Base-by-base conservation (phyloP, 805 yeast species). In the Ogataea salicorniae region DNA sequence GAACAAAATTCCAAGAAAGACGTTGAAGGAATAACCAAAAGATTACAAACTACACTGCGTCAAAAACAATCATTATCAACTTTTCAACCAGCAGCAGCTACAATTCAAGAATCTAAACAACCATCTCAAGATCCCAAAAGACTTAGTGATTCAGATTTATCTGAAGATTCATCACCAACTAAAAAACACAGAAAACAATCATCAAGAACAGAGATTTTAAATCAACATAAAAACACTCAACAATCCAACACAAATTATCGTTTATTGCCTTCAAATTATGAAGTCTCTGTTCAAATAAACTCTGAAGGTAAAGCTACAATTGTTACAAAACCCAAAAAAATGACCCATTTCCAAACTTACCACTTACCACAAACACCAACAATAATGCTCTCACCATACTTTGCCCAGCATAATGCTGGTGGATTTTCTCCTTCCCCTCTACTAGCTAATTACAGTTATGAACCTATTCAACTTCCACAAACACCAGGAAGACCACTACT, bases 261-360 rank as follows among this genome's bases (percentile, higher is more conserved):
- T 23, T 41, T 55, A n/a, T 46, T 58, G 8, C 56, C 60, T 4
- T 41, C 55, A 1, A 48, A 57, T 20, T 55, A 42, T 34, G 56
- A 61, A 44, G 52, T 61, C 18, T 52, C 61, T 0, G 56, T 61
- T 6, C 54, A 58, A 31, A 51, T 61, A 2, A 51, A 52, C 43
- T 47, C 60, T 9, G 60, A 59, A 23, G 65, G 65, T 35, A 59
- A 57, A 41, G 73, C 65, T 43, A 53, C 57, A 46, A 58, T 51
- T 51, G 67, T 46, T 37, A 63, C 53, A 43, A 61, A 54, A 52
- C 62, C 42, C 46, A 50, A 43, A 48, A 48, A 44, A 29, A 26
- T 26, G 11, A 26, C 9, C 31, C 31, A 26, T 26, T 18, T 47
- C 6, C 23, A 43, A 22, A 34, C 20, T 18, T 41, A 29, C 37